A percentile compares a stretch with the other conserved stretches of the same genome.
These are phyloP conservation scores for Gamarada debralockiae DNA, from an alignment of 495 filamentous ascomycete genomes.

Conservation along the genomic window DNA sequence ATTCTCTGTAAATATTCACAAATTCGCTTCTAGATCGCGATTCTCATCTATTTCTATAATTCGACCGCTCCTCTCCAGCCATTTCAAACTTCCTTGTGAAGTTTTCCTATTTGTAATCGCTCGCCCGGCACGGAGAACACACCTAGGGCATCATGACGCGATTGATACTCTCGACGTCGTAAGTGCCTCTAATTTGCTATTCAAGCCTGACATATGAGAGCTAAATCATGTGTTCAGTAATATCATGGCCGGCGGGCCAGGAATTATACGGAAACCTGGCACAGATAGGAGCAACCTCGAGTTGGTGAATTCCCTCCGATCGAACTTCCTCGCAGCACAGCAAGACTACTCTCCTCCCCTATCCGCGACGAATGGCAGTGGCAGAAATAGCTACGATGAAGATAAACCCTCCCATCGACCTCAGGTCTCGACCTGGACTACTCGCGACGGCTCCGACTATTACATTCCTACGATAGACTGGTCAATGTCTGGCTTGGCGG, in stretches of 20 bases:
- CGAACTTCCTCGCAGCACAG: constrained; percentile 72
- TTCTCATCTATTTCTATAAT: no score
- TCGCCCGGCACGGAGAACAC: neutral
- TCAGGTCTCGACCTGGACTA: constrained; percentile 59
- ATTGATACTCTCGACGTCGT: constrained; percentile 88
- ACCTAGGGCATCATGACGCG: constrained; percentile 69
- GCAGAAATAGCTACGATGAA: constrained; percentile 18
- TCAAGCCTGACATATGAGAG: neutral
- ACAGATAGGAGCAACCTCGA: constrained; percentile 82
- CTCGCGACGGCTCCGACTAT: constrained; percentile 49
- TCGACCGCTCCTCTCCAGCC: no score
- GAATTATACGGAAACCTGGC: constrained; percentile 72
- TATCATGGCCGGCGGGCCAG: constrained; percentile 74
- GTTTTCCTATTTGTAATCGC: constrained; percentile 1
- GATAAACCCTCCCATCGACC: constrained; percentile 24
- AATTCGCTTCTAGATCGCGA: no score
- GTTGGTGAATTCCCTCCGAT: constrained; percentile 77
- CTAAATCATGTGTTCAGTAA: constrained; percentile 52
- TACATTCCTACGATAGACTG: constrained; percentile 79
- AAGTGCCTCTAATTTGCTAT: constrained; percentile 28
- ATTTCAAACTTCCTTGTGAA: no score
- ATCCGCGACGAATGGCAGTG: constrained; percentile 19
- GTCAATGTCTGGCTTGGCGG: constrained; percentile 62
- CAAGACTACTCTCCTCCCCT: constrained; percentile 44
- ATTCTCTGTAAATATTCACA: no score